phyloP scores from a whole-genome alignment of 139 green algal genomes.

The Micractinium sp. region DNA sequence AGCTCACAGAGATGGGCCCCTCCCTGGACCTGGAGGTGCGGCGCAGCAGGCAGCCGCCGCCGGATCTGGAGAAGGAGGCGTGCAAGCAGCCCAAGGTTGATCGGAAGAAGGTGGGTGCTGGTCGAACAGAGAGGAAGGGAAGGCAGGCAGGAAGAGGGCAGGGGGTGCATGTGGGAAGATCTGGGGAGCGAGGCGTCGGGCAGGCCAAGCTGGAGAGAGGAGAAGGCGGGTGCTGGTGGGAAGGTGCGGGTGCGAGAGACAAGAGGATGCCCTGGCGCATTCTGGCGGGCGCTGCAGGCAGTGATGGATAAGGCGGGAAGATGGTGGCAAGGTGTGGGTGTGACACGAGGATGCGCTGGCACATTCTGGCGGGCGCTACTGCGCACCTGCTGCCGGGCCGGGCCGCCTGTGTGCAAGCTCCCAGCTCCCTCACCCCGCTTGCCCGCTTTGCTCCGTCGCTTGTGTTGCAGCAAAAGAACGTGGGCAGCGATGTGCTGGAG shows the following conservation, averaged over 20 bases:
- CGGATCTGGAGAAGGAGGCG: slow-evolving; percentile 87
- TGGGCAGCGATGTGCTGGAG: slow-evolving; percentile 71
- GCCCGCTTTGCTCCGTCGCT: neutral
- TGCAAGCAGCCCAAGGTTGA: slow-evolving; percentile 68
- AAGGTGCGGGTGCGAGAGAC: too few species aligned
- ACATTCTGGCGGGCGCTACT: too few species aligned
- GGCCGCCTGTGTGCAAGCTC: too few species aligned
- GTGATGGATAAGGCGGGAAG: too few species aligned
- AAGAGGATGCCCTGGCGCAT: too few species aligned
- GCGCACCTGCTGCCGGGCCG: too few species aligned
- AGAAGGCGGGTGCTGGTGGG: neutral
- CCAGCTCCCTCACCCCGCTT: neutral
- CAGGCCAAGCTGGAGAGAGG: neutral
- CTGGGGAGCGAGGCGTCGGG: neutral
- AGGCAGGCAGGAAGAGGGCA: neutral
- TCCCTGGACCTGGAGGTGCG: slow-evolving; percentile 78
- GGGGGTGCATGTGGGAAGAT: slow-evolving; percentile 24
- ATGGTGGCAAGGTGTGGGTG: too few species aligned
- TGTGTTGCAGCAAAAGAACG: slow-evolving; percentile 88
- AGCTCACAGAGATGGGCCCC: slow-evolving; percentile 89
- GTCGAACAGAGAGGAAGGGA: neutral
- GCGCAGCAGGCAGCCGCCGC: slow-evolving; percentile 57
- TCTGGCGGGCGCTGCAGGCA: too few species aligned
- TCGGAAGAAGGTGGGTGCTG: slow-evolving; percentile 79
- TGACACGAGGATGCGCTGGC: too few species aligned